phyloP scores from a whole-genome alignment of 2,329 filamentous ascomycete genomes.

The Talaromyces funiculosus region DNA sequence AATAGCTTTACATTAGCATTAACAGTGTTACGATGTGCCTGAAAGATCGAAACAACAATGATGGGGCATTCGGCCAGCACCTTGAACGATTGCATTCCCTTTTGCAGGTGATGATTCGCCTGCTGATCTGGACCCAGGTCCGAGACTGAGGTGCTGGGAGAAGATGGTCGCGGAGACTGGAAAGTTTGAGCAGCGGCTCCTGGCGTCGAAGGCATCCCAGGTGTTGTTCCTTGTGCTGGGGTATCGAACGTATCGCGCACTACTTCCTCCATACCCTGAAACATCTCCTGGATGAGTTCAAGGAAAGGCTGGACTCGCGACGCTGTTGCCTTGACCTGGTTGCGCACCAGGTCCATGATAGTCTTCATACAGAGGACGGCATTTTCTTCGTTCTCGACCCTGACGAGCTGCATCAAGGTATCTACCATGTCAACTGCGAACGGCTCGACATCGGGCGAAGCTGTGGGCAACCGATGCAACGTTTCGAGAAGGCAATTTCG shows the following conservation, averaged over 20 bases:
- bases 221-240: slow-evolving; percentile 51
- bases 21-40: slow-evolving; percentile 78
- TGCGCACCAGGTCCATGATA: slow-evolving; percentile 91
- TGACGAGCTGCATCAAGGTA: slow-evolving; percentile 79
- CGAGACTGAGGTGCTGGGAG: slow-evolving; percentile 72
- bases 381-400: slow-evolving; percentile 96
- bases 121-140: slow-evolving; percentile 81
- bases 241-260: slow-evolving; percentile 94
- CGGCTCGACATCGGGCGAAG: slow-evolving; percentile 74
- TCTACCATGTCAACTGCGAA: slow-evolving; percentile 87
- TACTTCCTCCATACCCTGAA: slow-evolving; percentile 88
- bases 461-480: slow-evolving; percentile 75
- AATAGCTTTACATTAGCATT: slow-evolving; percentile 83
- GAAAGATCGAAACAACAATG: slow-evolving; percentile 96
- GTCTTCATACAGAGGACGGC: slow-evolving; percentile 98
- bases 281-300: slow-evolving; percentile 88
- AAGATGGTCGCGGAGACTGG: slow-evolving; percentile 83
- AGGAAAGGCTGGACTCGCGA: slow-evolving; percentile 84
- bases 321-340: slow-evolving; percentile 77
- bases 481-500: slow-evolving; percentile 93
- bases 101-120: slow-evolving; percentile 71
- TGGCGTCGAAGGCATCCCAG: slow-evolving; percentile 47
- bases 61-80: slow-evolving; percentile 97
- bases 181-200: slow-evolving; percentile 58
- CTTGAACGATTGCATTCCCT: slow-evolving; percentile 98